Base-by-base conservation (phyloP, 306 rosid genomes). In the Astragalus membranaceus region DNA sequence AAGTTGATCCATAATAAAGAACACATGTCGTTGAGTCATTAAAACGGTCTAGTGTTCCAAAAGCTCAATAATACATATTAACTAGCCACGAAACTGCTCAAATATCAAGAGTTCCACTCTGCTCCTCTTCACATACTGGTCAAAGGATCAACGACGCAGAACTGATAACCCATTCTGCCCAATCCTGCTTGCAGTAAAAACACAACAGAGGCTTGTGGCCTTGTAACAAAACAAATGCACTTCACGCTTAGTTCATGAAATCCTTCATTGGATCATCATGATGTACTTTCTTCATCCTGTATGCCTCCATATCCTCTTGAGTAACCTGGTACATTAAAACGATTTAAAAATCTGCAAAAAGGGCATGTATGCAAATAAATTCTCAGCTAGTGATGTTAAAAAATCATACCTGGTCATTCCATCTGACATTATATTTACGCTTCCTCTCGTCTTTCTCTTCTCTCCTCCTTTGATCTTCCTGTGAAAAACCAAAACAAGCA, bases 361-460 rank as follows among this genome's bases (percentile, higher is more conserved):
- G 29, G 43, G 42, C n/a, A 13, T 46, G 16, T 39, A 35, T 13
- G 17, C 35, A 67, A 12, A 67, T 67, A 12, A 67, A 33, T 49
- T 67, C 47, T 67, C 47, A 32, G 35, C 33, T 47, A 33, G 46
- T 49, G 57, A 65, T 9, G 15, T 13, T 32, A 49, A 48, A 46
- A 56, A 32, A 66, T 10, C 11, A 49, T 67, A 67, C 72, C 77
- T 72, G 42, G 13, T 72, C 77, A 10, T 72, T 46, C 77, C 77
- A 72, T 60, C 42, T 60, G 6, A 72, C 77, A 20, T 72, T 72
- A 60, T 72, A 72, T 23, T 72, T 72, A 33, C 77, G 77, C 11
- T 72, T 72, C 69, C 77, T 60, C 77, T 73, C 78, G 51, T 73
- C 78, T 62, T 62, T 73, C 44, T 60, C 78, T 62, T 50, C 70